Evolutionary conservation across 2,329 filamentous ascomycete genomes (phyloP).

Genomic region (Helotiales sp.): DNA sequence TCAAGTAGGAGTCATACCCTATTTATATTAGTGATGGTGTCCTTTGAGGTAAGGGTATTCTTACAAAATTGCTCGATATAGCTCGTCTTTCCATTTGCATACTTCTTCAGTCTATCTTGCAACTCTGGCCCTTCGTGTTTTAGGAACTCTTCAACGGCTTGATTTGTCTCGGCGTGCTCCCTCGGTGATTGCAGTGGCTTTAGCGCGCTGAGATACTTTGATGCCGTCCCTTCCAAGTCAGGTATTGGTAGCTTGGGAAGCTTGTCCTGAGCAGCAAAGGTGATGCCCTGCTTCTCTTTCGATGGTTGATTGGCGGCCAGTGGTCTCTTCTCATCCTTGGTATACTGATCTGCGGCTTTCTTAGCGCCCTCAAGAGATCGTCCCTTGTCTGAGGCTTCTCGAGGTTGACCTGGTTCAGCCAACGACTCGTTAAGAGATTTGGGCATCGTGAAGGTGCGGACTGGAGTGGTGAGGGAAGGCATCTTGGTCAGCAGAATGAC

Average conservation of each 20-base stretch:
- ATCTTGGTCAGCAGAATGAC: constrained; percentile 51
- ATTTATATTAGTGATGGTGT: constrained; percentile 9
- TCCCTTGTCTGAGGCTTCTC: constrained; percentile 22
- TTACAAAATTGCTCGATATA: constrained; percentile 99
- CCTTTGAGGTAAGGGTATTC: constrained; percentile 37
- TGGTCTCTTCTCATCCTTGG: constrained; percentile 47
- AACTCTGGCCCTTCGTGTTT: constrained; percentile 77
- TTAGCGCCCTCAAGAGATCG: constrained; percentile 53
- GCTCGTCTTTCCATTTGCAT: constrained; percentile 86
- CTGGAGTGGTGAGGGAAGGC: constrained; percentile 62
- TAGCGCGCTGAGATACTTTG: constrained; percentile 77
- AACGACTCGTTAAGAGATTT: constrained; percentile 73
- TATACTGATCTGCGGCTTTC: constrained; percentile 48
- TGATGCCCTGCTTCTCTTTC: constrained; percentile 65
- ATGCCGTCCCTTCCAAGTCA: constrained; percentile 74
- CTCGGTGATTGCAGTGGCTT: constrained; percentile 77
- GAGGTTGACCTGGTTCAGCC: constrained; percentile 39
- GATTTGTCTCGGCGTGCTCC: constrained; percentile 80
- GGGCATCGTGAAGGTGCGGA: constrained; percentile 69
- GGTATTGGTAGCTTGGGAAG: constrained; percentile 93
- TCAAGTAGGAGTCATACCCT: constrained; percentile 99
- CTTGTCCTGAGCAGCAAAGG: constrained; percentile 84
- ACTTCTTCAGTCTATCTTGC: constrained; percentile 86
- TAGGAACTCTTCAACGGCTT: constrained; percentile 81
- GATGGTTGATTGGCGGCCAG: constrained; percentile 44